A percentile compares a stretch with the other conserved stretches of the same genome.
These are phyloP conservation scores for Lecanicillium sp. DNA, from an alignment of 2,329 filamentous ascomycete species.

Conservation along the genomic window DNA sequence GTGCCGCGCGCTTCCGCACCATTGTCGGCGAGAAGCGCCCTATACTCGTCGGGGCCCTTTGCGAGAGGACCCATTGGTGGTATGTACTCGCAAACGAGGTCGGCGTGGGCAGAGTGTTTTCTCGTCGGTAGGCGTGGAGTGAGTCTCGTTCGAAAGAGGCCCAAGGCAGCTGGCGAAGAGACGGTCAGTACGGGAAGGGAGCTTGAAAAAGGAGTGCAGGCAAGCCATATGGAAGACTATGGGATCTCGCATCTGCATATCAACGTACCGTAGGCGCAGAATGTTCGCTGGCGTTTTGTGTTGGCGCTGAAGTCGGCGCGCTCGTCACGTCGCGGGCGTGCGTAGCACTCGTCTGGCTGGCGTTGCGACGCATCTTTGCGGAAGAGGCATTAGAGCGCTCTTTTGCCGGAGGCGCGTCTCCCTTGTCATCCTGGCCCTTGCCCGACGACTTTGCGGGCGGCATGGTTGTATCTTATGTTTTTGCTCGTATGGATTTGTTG, in stretches of 20 bases:
- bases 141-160: slow-evolving; percentile 56
- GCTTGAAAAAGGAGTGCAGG: slow-evolving; percentile 3
- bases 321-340: slow-evolving; percentile 36
- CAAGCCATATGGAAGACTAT: slow-evolving; percentile 7
- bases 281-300: slow-evolving; percentile 20
- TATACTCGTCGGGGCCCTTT: slow-evolving; percentile 46
- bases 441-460: slow-evolving; percentile 38
- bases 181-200: slow-evolving; percentile 9
- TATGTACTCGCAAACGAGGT: slow-evolving; percentile 59
- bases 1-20: slow-evolving; percentile 54
- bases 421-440: slow-evolving; percentile 37
- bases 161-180: slow-evolving; percentile 49
- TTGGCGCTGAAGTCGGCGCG: slow-evolving; percentile 25
- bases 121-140: slow-evolving; percentile 67
- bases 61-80: slow-evolving; percentile 52
- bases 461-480: slow-evolving; percentile 23
- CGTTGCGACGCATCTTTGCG: slow-evolving; percentile 47
- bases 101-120: slow-evolving; percentile 63
- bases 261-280: slow-evolving; percentile 24
- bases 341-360: slow-evolving; percentile 40
- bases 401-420: slow-evolving; percentile 30
- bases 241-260: slow-evolving; percentile 1
- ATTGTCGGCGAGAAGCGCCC: slow-evolving; percentile 70
- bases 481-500: background rate
- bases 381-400: slow-evolving; percentile 38